Percentiles rank a stretch among this genome's conserved stretches.
Evolutionary conservation across 331 rosid species (phyloP).

Genomic region (Ulmus americana): DNA sequence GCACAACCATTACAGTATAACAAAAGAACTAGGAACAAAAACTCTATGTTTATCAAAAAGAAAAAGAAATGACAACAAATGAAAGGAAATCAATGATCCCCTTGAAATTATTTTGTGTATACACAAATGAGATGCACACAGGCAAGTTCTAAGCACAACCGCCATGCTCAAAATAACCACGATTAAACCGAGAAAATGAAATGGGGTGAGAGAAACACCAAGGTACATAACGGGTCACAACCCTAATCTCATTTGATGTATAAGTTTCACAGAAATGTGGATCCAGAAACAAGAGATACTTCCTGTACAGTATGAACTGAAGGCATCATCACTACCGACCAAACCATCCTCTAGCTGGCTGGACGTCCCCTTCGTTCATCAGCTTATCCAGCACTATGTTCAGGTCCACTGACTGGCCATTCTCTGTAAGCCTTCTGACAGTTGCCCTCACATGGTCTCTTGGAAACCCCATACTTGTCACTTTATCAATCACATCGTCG

Average conservation of each 20-base stretch:
- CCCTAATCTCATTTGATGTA: neutral
- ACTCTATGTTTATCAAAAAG: too few relatives aligned
- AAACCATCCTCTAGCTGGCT: slow-evolving; percentile 71
- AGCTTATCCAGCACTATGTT: slow-evolving; percentile 81
- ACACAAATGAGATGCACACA: slow-evolving; percentile 33
- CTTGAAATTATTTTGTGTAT: slow-evolving; percentile 39
- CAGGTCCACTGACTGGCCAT: slow-evolving; percentile 77
- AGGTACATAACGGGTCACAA: slow-evolving; percentile 17
- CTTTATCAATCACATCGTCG: slow-evolving; percentile 75
- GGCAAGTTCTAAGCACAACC: slow-evolving; percentile 10
- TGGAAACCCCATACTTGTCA: slow-evolving; percentile 77
- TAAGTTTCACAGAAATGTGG: slow-evolving; percentile 10
- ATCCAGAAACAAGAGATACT: slow-evolving; percentile 27
- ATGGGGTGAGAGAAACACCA: slow-evolving; percentile 10
- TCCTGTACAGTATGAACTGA: slow-evolving; percentile 36
- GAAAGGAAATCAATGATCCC: slow-evolving; percentile 19
- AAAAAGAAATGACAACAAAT: too few relatives aligned
- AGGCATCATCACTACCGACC: slow-evolving; percentile 42
- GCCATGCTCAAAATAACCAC: slow-evolving; percentile 26
- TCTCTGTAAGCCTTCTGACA: slow-evolving; percentile 77
- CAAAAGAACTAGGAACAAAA: neutral
- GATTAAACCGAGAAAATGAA: slow-evolving; percentile 18
- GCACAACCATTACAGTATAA: neutral
- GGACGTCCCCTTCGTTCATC: slow-evolving; percentile 66
- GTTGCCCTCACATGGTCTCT: slow-evolving; percentile 85